A percentile compares a stretch with the other conserved stretches of the same genome.
These are phyloP conservation scores for Neurospora africana DNA, from an alignment of 495 filamentous ascomycete genomes.

Conservation along the genomic window DNA sequence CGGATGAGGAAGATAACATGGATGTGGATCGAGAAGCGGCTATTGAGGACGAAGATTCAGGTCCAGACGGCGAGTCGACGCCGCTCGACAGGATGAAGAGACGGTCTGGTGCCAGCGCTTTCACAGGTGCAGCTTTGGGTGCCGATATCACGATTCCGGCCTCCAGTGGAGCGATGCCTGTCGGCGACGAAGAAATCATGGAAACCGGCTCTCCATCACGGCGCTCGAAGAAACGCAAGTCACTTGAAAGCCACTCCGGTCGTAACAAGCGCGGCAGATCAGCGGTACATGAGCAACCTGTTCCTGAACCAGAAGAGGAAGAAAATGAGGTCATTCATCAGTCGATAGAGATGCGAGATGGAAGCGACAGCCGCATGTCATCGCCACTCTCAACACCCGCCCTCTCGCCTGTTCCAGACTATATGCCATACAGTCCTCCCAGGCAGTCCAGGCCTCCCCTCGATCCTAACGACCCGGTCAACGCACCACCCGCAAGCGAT, in stretches of 20 bases:
- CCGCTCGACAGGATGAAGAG: conserved; percentile 28
- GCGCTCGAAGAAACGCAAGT: conserved; percentile 37
- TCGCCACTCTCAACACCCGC: conserved; percentile 14
- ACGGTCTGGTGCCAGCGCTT: conserved; percentile 10
- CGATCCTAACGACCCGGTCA: conserved; percentile 27
- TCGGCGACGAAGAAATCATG: conserved; percentile 1
- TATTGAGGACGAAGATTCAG: conserved; percentile 27
- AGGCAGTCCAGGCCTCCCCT: conserved; percentile 6
- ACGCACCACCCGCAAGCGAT: conserved; percentile 35
- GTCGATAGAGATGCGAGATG: conserved; percentile 21
- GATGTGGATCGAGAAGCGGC: conserved; percentile 3
- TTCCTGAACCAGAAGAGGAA: background rate
- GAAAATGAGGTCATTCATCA: conserved; percentile 11
- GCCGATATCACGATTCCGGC: background rate
- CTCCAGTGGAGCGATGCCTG: background rate
- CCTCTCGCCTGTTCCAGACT: background rate
- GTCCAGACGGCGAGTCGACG: conserved; percentile 36
- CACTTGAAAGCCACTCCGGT: conserved; percentile 24
- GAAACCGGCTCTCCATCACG: conserved; percentile 13
- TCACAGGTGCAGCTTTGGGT: background rate
- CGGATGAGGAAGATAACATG: background rate
- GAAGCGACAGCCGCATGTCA: conserved; percentile 4
- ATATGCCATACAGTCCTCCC: conserved; percentile 7
- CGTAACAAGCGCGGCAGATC: conserved; percentile 13
- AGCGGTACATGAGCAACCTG: background rate